These are phyloP conservation scores for Malassezia psittaci DNA, from an alignment of 1,284 basidiomycete species.

Conservation along the genomic window DNA sequence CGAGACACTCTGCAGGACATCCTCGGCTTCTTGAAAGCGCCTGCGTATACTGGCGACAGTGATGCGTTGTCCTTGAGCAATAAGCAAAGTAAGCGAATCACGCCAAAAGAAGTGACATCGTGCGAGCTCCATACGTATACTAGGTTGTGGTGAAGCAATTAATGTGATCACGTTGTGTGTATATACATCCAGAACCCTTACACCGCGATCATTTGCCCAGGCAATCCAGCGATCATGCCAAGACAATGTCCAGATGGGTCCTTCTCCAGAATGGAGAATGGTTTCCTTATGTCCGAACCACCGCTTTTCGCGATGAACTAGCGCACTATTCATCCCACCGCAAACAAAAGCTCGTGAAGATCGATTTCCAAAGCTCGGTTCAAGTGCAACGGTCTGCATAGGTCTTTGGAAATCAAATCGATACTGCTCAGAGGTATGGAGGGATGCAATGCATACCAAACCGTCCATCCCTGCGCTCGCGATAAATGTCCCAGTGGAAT, in stretches of 20 bases:
- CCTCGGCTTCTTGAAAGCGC: constrained; percentile 12
- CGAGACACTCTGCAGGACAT: constrained; percentile 17
- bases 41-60: constrained; percentile 59
- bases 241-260: constrained; percentile 80
- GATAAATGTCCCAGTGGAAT: constrained; percentile 75
- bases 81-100: constrained; percentile 71
- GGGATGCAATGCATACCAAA: constrained; percentile 76
- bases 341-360: constrained; percentile 76
- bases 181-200: constrained; percentile 80
- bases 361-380: constrained; percentile 77
- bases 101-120: constrained; percentile 85
- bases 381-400: constrained; percentile 77
- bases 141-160: constrained; percentile 69
- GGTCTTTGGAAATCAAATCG: constrained; percentile 85
- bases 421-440: constrained; percentile 68
- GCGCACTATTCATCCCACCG: constrained; percentile 79
- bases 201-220: constrained; percentile 93
- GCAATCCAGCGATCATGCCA: constrained; percentile 82
- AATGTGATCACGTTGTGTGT: constrained; percentile 73
- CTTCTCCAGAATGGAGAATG: constrained; percentile 74
- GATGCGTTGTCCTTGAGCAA: constrained; percentile 89
- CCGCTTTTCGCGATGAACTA: constrained; percentile 82
- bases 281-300: constrained; percentile 94
- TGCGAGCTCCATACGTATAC: constrained; percentile 83
- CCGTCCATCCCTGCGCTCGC: constrained; percentile 90